Evolutionary conservation across 164 flowering plant species (phyloP), one percentile per base, ranked within the genome.

Genomic region (Magnolia sinica): DNA sequence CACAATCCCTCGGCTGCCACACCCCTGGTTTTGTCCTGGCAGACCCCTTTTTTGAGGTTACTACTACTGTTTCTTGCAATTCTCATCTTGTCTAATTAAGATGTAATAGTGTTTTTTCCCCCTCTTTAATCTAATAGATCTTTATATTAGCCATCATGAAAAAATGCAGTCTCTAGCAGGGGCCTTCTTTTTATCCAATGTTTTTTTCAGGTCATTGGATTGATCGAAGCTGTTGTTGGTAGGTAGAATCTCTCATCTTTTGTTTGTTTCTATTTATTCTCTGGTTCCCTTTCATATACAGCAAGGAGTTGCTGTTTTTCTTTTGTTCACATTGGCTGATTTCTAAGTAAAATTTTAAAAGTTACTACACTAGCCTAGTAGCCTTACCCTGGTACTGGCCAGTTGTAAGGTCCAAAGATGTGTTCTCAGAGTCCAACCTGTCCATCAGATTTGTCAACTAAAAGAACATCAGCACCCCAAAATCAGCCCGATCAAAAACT

Each of bases 1-100:
- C 68, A 91, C 37, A 86, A 83, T 76, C 82, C 91, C 68, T 89
- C 94, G 23, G 80, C 85, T 18, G 86, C 88, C 13, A 65, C 88
- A 19, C 68, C 77, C 2, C 71, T 2, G 65, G 65, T 80, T n/a
- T 11, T 70, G 3, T 13, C 80, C 29, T 61, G 81, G 8, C 37
- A 63, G 50, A 77, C 81, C 27, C 71, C 63, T 76, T 73, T 50
- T 10, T 68, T 64, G 63, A 72, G 78, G 72, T 75, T 84, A 74
- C 72, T 85, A 64, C 73, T 70, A 50, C 71, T 79, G n/a, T 63
- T 77, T 71, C 68, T 83, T 22, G 23, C 68, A 6, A 0, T 64
- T 65, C 13, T 8, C 50, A 45, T 45, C 6, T n/a, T 45, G 20
- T 73, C 73, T 16, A 37, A 31, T 14, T 68, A 29, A 37, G 19